A percentile compares a stretch with the other conserved stretches of the same genome.
These are phyloP conservation scores for Lumnitzera littorea DNA, from an alignment of 345 rosid genomes.

Conservation along the genomic window DNA sequence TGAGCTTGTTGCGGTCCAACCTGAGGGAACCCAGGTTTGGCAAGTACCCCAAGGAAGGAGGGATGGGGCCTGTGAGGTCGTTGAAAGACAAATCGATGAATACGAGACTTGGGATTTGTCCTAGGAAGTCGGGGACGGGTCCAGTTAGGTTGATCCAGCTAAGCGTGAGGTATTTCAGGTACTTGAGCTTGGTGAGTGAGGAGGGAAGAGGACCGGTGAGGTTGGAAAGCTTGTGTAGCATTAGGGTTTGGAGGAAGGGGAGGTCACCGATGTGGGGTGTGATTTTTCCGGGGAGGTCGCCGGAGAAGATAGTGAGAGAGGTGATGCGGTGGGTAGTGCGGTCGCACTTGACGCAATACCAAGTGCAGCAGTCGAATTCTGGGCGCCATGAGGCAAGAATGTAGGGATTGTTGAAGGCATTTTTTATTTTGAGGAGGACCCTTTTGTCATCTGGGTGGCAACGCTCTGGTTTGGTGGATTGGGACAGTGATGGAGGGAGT, in stretches of 20 bases:
- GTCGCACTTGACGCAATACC: constrained; percentile 67
- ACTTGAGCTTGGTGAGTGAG: constrained; percentile 12
- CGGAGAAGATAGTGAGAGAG: constrained; percentile 34
- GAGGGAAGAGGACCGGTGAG: constrained; percentile 16
- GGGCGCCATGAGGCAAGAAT: constrained; percentile 63
- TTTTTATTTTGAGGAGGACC: constrained; percentile 53
- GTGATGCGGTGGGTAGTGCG: constrained; percentile 48
- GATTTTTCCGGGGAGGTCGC: constrained; percentile 9
- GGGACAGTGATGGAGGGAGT: no score
- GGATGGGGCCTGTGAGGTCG: constrained; percentile 11
- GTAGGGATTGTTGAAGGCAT: constrained; percentile 55
- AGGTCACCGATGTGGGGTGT: constrained; percentile 15
- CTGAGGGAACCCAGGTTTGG: constrained; percentile 3
- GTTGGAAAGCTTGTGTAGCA: constrained; percentile 18
- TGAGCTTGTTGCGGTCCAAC: constrained; percentile 10
- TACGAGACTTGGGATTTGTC: constrained; percentile 8
- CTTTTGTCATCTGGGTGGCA: constrained; percentile 56
- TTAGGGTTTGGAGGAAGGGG: constrained; percentile 12
- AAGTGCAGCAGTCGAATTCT: constrained; percentile 51
- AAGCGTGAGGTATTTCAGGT: constrained; percentile 12
- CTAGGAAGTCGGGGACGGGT: constrained; percentile 9
- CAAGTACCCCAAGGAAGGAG: constrained; percentile 4
- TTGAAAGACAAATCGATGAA: constrained; percentile 10
- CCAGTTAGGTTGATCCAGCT: constrained; percentile 16
- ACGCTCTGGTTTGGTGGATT: constrained; percentile 10